A percentile compares a stretch with the other conserved stretches of the same genome.
Conservation (phyloP, 2,329 filamentous ascomycete species). For the Epichloe glyceriae region DNA sequence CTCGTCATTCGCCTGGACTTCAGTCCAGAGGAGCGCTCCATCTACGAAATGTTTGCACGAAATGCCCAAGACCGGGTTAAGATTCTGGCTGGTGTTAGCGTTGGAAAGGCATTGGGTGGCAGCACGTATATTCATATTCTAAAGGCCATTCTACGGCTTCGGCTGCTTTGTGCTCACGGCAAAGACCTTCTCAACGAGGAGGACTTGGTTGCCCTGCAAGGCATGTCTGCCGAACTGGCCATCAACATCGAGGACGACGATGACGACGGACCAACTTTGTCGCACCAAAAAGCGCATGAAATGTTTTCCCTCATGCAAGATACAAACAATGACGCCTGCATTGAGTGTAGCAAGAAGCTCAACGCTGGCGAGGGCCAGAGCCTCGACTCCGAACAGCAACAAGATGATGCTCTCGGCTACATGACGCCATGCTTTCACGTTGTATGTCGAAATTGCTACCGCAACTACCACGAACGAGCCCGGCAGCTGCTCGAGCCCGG, state of each 20-base stretch:
- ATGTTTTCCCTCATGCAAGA: slow-evolving; percentile 77
- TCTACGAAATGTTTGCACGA: slow-evolving; percentile 77
- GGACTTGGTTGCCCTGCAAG: slow-evolving; percentile 68
- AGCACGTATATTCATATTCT: slow-evolving; percentile 90
- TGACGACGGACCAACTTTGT: slow-evolving; percentile 44
- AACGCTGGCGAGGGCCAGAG: slow-evolving; percentile 41
- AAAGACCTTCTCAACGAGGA: slow-evolving; percentile 76
- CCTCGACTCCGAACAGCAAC: slow-evolving; percentile 41
- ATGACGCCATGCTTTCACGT: slow-evolving; percentile 85
- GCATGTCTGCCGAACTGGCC: slow-evolving; percentile 69
- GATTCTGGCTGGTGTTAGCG: slow-evolving; percentile 47
- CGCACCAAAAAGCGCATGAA: slow-evolving; percentile 65
- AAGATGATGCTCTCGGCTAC: slow-evolving; percentile 56
- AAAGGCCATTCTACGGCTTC: slow-evolving; percentile 78
- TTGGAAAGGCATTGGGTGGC: slow-evolving; percentile 58
- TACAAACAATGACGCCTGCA: slow-evolving; percentile 63
- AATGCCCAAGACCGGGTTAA: slow-evolving; percentile 71
- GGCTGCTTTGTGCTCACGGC: slow-evolving; percentile 88
- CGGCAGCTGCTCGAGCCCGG: slow-evolving; percentile 23
- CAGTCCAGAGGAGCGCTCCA: slow-evolving; percentile 54
- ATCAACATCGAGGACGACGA: slow-evolving; percentile 81
- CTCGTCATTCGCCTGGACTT: slow-evolving; percentile 64
- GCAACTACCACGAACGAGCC: slow-evolving; percentile 41
- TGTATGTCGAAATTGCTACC: slow-evolving; percentile 63
- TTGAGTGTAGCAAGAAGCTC: slow-evolving; percentile 54